Conservation (phyloP, 768 basidiomycete genomes). For the Vishniacozyma victoriae region DNA sequence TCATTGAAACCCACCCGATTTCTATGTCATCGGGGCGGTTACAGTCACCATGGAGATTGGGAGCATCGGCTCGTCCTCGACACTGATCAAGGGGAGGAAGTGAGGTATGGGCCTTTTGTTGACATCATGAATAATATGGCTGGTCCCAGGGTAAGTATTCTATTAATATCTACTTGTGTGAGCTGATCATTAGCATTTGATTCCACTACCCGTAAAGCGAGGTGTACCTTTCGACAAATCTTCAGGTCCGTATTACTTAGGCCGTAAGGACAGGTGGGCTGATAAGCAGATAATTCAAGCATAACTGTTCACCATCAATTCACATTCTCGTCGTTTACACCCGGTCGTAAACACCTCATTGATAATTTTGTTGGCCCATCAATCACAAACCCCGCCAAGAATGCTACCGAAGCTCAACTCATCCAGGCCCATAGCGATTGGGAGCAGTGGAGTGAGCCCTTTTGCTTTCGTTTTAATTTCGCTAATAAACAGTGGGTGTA, state of each 20-base stretch:
- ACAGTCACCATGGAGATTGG: conserved; percentile 16
- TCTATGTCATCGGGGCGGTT: conserved; percentile 9
- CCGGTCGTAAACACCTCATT: conserved; percentile 5
- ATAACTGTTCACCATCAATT: conserved; percentile 11
- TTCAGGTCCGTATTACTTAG: no score
- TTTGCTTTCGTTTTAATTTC: background rate
- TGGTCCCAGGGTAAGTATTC: conserved; percentile 17
- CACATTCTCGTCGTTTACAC: conserved; percentile 12
- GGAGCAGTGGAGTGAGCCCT: conserved; percentile 12
- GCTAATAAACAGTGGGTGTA: conserved; percentile 3
- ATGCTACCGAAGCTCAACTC: conserved; percentile 7
- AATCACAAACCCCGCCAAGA: background rate
- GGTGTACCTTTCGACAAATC: no score
- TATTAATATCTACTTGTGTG: no score
- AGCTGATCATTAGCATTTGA: no score
- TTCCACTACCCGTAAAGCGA: no score
- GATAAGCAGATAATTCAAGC: no score
- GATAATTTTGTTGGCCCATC: conserved; percentile 4
- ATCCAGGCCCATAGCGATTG: conserved; percentile 7
- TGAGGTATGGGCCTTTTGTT: conserved; percentile 21
- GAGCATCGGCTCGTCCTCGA: conserved; percentile 9
- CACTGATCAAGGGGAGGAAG: conserved; percentile 6
- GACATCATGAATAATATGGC: conserved; percentile 7
- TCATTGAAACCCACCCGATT: conserved; percentile 3
- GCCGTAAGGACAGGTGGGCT: no score